Conservation (phyloP, 2,329 filamentous ascomycete species). For the Fusarium napiforme region DNA sequence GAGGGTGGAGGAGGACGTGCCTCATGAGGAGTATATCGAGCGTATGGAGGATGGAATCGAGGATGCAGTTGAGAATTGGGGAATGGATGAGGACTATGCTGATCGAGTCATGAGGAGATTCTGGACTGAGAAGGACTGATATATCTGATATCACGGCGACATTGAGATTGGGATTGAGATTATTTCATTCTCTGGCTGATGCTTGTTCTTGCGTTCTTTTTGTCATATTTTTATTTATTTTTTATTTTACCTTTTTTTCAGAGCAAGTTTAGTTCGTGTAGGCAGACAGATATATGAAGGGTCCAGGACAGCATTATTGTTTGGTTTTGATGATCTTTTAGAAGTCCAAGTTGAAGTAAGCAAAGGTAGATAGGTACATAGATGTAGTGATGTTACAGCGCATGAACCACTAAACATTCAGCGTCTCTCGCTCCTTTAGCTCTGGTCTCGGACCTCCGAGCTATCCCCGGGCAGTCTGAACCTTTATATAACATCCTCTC, state of each 20-base stretch:
- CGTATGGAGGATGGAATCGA: conserved; percentile 72
- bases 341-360: background rate
- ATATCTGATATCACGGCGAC: background rate
- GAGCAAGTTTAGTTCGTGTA: background rate
- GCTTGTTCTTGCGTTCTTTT: background rate
- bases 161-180: background rate
- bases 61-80: conserved; percentile 65
- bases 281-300: background rate
- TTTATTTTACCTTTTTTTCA: background rate
- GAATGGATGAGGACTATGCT: conserved; percentile 67
- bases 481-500: background rate
- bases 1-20: conserved; percentile 51
- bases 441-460: conserved; percentile 21
- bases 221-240: background rate
- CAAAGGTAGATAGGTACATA: background rate
- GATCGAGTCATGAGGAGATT: conserved; percentile 63
- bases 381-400: conserved; percentile 2
- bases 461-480: background rate
- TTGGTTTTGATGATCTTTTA: background rate
- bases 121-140: conserved; percentile 37
- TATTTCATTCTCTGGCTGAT: background rate
- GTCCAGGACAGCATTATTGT: background rate
- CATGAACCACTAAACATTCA: conserved; percentile 12
- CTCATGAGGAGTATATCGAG: conserved; percentile 68
- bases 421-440: background rate